phyloP scores from a whole-genome alignment of 345 rosid species.

The Sapria himalayana region DNA sequence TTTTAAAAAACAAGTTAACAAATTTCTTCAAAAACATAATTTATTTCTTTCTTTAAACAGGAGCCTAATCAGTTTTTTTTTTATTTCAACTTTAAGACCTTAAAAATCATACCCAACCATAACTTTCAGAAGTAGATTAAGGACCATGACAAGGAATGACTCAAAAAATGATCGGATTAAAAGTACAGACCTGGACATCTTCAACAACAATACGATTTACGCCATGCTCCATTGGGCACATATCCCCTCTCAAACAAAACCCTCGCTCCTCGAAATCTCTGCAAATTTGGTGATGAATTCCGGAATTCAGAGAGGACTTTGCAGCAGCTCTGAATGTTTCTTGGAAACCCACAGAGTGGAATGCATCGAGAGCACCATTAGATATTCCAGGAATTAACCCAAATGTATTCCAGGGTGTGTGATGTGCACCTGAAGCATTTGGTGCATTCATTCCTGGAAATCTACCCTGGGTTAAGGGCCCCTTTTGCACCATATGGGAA shows the following conservation, averaged over 20 bases:
- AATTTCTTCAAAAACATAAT: too few species aligned
- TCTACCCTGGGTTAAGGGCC: slow-evolving; percentile 26
- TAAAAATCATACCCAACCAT: too few species aligned
- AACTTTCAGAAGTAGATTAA: too few species aligned
- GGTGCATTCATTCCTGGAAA: slow-evolving; percentile 66
- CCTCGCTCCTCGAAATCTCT: slow-evolving; percentile 99
- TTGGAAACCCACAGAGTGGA: slow-evolving; percentile 49
- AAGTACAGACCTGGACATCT: slow-evolving; percentile 66
- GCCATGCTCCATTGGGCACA: slow-evolving; percentile 99
- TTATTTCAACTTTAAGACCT: too few species aligned
- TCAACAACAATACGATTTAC: slow-evolving; percentile 91
- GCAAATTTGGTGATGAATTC: slow-evolving; percentile 67
- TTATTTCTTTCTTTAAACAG: too few species aligned
- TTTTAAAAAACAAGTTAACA: too few species aligned
- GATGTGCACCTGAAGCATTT: slow-evolving; percentile 38
- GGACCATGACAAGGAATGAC: too few species aligned
- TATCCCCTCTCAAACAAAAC: slow-evolving; percentile 92
- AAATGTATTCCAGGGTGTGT: slow-evolving; percentile 57
- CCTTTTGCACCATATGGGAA: slow-evolving; percentile 50
- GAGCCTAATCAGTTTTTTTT: too few species aligned
- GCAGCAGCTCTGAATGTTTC: slow-evolving; percentile 50
- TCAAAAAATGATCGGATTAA: too few species aligned
- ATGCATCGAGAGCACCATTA: slow-evolving; percentile 58
- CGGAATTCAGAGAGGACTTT: slow-evolving; percentile 37
- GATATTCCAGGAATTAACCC: slow-evolving; percentile 63